Percentiles rank a stretch among this genome's conserved stretches.
Evolutionary conservation across 805 yeast genomes (phyloP).

Genomic region (Pichia gijzeniarum): DNA sequence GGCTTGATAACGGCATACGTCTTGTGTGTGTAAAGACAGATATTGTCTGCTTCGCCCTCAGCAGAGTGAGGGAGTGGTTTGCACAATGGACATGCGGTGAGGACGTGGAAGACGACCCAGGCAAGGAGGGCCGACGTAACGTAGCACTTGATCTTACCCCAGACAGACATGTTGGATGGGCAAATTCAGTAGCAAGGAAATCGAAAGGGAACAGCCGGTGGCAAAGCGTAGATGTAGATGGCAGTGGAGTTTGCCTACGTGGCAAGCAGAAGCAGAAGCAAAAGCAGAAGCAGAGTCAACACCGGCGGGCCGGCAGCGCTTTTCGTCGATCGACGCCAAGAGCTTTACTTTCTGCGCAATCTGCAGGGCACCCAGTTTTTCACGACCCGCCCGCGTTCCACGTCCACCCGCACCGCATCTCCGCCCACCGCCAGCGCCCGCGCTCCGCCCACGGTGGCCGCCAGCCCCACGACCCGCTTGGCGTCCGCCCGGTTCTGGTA

Average conservation of each 20-base stretch:
- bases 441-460: slow-evolving; percentile 27
- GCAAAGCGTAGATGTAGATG: too few species aligned
- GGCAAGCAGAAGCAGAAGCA: neutral
- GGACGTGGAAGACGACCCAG: slow-evolving; percentile 18
- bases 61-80: slow-evolving; percentile 12
- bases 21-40: slow-evolving; percentile 21
- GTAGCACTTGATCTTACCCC: slow-evolving; percentile 15
- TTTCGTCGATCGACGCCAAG: too few species aligned
- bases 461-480: slow-evolving; percentile 42
- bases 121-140: slow-evolving; percentile 14
- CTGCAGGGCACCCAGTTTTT: slow-evolving; percentile 73
- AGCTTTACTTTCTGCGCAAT: too few species aligned
- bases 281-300: too few species aligned
- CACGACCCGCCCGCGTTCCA: slow-evolving; percentile 60
- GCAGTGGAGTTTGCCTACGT: neutral
- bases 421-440: slow-evolving; percentile 12
- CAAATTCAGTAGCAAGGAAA: neutral
- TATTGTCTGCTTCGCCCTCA: slow-evolving; percentile 11
- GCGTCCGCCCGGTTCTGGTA: slow-evolving; percentile 51
- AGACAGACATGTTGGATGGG: slow-evolving; percentile 9
- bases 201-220: too few species aligned
- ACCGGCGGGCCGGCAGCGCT: too few species aligned
- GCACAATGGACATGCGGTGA: slow-evolving; percentile 22
- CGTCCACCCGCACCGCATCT: slow-evolving; percentile 43
- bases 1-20: slow-evolving; percentile 19